Evolutionary conservation across 257 asterid species (phyloP), one percentile per base, ranked within the genome.

Genomic region (Parsonsia alboflavescens): DNA sequence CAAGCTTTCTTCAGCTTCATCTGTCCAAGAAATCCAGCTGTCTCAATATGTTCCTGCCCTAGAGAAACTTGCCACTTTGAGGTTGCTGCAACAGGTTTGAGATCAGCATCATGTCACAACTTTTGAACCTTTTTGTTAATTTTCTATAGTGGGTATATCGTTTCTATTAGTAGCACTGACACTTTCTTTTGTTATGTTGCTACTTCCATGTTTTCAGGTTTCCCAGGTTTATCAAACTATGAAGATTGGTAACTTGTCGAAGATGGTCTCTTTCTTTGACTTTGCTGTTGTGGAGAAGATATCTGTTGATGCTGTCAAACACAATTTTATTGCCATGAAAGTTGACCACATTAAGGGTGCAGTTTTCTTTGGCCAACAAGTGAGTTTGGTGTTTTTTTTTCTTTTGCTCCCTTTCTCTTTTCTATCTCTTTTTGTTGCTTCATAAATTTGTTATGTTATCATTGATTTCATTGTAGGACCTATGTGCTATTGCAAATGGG

Each of bases 211-310:
- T 76, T 58, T 82, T 63, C 88, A 93, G 98, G 96, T 89, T 46
- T 91, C 98, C 36, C 89, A 82, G 82, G 96, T 93, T 82, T 93
- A 93, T 83, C 97, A 89, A 82, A 79, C 90, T 5, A 86, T 90
- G 87, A 91, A 83, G 72, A 89, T 94, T 75, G 95, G 86, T 9
- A 89, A 79, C 67, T 80, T 94, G 64, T 88, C 93, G 59, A 85
- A 61, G 84, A 82, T 89, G 81, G 84, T 91, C 70, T 89, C 97
- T 22, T 92, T 90, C 85, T 90, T 89, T 76, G 91, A 88, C 75
- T 89, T 91, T 73, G 78, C 90, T 21, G 77, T 75, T 72, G 92
- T 94, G 39, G 97, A 91, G 86, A 94, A 88, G 87, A 90, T 94
- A 58, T 89, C 93, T 22, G 97, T 89, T 44, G 97, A 94, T 82